These are phyloP conservation scores for Diutina neorugosa DNA, from an alignment of 1,139 yeast genomes.

Conservation along the genomic window DNA sequence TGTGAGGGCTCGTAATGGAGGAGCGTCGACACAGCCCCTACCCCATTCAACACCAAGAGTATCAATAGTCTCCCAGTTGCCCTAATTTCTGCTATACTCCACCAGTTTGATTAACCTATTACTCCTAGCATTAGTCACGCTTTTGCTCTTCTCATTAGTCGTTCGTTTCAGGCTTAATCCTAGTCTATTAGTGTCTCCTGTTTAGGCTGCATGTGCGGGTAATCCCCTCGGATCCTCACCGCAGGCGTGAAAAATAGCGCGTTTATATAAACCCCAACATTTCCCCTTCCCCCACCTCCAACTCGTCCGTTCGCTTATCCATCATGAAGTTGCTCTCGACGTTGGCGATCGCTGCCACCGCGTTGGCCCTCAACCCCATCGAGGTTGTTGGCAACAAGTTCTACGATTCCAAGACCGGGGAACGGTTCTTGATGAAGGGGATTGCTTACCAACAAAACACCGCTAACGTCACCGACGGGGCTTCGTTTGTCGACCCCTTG, in stretches of 20 bases:
- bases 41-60: too few species aligned
- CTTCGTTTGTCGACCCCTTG: constrained; percentile 62
- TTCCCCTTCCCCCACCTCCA: neutral
- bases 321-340: neutral
- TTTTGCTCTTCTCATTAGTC: too few species aligned
- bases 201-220: neutral
- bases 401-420: constrained; percentile 63
- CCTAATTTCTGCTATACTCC: too few species aligned
- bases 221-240: neutral
- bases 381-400: constrained; percentile 66
- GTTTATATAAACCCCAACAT: neutral
- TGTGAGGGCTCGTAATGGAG: neutral
- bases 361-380: constrained; percentile 15
- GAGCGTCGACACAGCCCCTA: neutral
- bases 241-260: neutral
- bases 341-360: constrained; percentile 3
- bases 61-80: too few species aligned
- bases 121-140: too few species aligned
- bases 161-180: too few species aligned
- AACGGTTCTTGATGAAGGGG: constrained; percentile 74
- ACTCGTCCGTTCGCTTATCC: neutral
- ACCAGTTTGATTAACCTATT: too few species aligned
- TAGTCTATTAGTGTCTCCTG: too few species aligned
- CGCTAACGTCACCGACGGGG: constrained; percentile 32
- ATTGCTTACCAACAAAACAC: constrained; percentile 71